Evolutionary conservation across 2,329 filamentous ascomycete species (phyloP), one percentile per base, ranked within the genome.

Genomic region (Cytospora paraplurivora): DNA sequence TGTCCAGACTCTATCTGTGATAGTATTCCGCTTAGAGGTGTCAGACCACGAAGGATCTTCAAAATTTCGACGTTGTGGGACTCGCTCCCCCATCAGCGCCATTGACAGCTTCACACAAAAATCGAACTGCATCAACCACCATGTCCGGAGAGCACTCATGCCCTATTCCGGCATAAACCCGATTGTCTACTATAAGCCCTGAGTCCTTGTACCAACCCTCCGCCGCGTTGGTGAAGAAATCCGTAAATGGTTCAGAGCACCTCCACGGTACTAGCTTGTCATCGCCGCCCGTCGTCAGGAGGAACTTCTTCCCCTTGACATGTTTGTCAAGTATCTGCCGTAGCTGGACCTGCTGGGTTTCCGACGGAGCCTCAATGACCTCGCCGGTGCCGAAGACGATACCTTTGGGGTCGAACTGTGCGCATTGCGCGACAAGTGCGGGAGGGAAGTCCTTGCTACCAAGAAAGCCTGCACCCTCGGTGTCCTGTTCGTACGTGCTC

Each of bases 391-490:
- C 84, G 6, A 96, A 87, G 11, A 97, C 76, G 7, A 95, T 78
- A 1, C 85, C 88, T 21, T 89, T 90, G 0, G 94, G 93, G 70
- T 99, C 95, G 64, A 82, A 85, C 60, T 82, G 83, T 27, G 82
- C 77, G 35, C 92, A 84, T 0, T 85, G 82, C 1, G 82, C 76
- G 1, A 93, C 76, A 7, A 97, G 82, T 0, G 86, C 82, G 0
- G 76, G 74, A 0, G 94, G 93, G 70, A 97, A 97, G 71, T 93
- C 90, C 47, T 77, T 78, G 63, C 90, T 93, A 3, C 92, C 92
- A 0, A 96, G 72, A 71, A 98, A 96, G 0, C 82, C 76, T 0
- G 79, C 75, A 0, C 88, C 88, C 0, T 81, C 80, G 17, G 84
- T 78, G 13, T 81, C 80, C 1, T 79, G 74, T 0, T 82, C 84